These are phyloP conservation scores for Monosporascus sp. DNA, from an alignment of 2,329 filamentous ascomycete species.

Conservation along the genomic window DNA sequence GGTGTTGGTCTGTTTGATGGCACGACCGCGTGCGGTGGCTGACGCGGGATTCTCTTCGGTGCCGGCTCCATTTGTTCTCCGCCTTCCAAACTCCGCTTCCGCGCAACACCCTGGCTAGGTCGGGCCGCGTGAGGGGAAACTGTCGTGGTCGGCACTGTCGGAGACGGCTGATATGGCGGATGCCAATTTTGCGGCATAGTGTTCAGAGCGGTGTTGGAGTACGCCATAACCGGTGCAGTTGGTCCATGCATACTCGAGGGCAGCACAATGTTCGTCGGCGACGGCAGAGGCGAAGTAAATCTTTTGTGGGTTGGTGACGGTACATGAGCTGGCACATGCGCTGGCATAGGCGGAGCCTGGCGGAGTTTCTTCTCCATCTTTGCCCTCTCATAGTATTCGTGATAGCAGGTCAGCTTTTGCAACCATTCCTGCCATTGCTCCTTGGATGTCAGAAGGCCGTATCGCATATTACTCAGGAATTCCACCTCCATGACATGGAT, in stretches of 20 bases:
- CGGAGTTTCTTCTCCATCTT: conserved; percentile 33
- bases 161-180: conserved; percentile 31
- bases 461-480: conserved; percentile 97
- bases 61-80: conserved; percentile 45
- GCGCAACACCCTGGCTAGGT: conserved; percentile 34
- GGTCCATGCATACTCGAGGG: conserved; percentile 27
- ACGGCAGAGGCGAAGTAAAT: conserved; percentile 42
- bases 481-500: conserved; percentile 99
- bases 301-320: conserved; percentile 34
- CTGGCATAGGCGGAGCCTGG: conserved; percentile 21
- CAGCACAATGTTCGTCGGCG: conserved; percentile 36
- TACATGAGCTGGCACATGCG: conserved; percentile 33
- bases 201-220: conserved; percentile 31
- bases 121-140: conserved; percentile 46
- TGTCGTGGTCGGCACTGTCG: conserved; percentile 27
- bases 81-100: conserved; percentile 49
- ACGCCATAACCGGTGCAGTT: conserved; percentile 31
- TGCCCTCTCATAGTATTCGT: conserved; percentile 73
- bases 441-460: conserved; percentile 82
- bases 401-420: conserved; percentile 72
- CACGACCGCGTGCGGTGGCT: conserved; percentile 18
- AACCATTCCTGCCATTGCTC: conserved; percentile 87
- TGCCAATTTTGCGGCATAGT: conserved; percentile 32
- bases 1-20: conserved; percentile 17
- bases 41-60: conserved; percentile 42